Base-by-base conservation (phyloP, 1,284 basidiomycete species). In the Fomitopsis palustris region DNA sequence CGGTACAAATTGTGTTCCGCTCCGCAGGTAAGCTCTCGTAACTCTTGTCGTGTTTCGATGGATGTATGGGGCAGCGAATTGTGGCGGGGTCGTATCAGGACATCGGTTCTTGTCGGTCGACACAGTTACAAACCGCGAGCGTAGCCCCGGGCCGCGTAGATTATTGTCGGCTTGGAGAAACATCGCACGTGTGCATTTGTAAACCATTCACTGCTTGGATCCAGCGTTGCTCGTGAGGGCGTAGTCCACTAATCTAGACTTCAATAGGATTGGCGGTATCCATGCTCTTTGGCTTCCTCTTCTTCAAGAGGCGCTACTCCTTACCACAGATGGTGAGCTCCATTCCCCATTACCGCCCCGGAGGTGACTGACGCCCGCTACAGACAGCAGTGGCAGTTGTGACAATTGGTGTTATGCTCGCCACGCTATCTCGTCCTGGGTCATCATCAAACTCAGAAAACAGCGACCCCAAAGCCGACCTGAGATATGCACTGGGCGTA, bases 1-100 rank as follows among this genome's bases (percentile, higher is more conserved):
- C 92, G 0, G 78, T 96, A 0, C 87, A 95, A 68, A 95, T 96
- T 65, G 88, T 96, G 31, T 94, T 96, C 70, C 83, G 94, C 41
- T 93, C 91, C 52, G 93, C 92, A 37, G 93, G 93, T 85, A 64
- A 72, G 81, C 71, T 57, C 19, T 31, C 23, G 2, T 27, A 19
- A n/a, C n/a, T n/a, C n/a, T n/a, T 35, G 25, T 52, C n/a, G n/a
- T 49, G 3, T 52, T 23, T 35, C 16, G 25, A 25, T 21, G 45
- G 25, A 12, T 8, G 16, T n/a, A n/a, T n/a, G n/a, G n/a, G n/a
- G n/a, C n/a, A n/a, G n/a, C n/a, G n/a, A n/a, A n/a, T n/a, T n/a
- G n/a, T n/a, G n/a, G n/a, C n/a, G n/a, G n/a, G n/a, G n/a, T n/a
- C n/a, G n/a, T n/a, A n/a, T n/a, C n/a, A n/a, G n/a, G n/a, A n/a